Conservation (phyloP, 306 rosid genomes). For the Prosopis cineraria region DNA sequence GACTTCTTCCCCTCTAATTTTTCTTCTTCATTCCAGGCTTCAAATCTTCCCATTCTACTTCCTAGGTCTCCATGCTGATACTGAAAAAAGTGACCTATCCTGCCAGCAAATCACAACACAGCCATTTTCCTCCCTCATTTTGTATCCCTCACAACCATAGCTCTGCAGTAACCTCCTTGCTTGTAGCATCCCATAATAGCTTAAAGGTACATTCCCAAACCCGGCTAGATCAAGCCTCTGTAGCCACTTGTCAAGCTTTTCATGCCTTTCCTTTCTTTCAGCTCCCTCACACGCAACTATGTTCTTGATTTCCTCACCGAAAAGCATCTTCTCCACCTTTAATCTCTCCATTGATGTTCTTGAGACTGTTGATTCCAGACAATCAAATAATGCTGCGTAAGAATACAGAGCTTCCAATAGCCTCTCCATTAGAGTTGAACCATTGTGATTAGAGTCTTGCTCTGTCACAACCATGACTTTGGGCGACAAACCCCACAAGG, state of each 20-base stretch:
- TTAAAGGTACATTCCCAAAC: conserved; percentile 61
- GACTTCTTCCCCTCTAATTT: conserved; percentile 24
- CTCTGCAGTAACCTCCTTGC: conserved; percentile 67
- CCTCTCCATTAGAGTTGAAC: conserved; percentile 83
- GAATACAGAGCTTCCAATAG: conserved; percentile 74
- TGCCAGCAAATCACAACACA: conserved; percentile 75
- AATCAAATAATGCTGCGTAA: conserved; percentile 84
- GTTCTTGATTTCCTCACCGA: conserved; percentile 87
- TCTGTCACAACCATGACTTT: conserved; percentile 82
- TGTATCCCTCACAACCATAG: conserved; percentile 83
- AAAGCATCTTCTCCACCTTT: conserved; percentile 86
- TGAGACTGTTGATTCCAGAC: conserved; percentile 79
- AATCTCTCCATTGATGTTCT: conserved; percentile 79
- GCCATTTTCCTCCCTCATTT: conserved; percentile 78
- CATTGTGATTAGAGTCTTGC: conserved; percentile 83
- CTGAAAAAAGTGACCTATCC: conserved; percentile 71
- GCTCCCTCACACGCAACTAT: conserved; percentile 87
- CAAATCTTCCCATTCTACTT: conserved; percentile 42
- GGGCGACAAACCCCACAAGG: conserved; percentile 77
- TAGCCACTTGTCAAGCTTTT: conserved; percentile 77
- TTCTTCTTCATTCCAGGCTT: conserved; percentile 17
- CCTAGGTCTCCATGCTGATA: conserved; percentile 87
- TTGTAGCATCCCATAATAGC: conserved; percentile 74
- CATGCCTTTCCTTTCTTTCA: conserved; percentile 87
- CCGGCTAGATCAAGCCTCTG: conserved; percentile 70